Percentiles rank a stretch among this genome's conserved stretches.
Evolutionary conservation across 345 rosid genomes (phyloP).

Genomic region (Boechera divaricarpa): DNA sequence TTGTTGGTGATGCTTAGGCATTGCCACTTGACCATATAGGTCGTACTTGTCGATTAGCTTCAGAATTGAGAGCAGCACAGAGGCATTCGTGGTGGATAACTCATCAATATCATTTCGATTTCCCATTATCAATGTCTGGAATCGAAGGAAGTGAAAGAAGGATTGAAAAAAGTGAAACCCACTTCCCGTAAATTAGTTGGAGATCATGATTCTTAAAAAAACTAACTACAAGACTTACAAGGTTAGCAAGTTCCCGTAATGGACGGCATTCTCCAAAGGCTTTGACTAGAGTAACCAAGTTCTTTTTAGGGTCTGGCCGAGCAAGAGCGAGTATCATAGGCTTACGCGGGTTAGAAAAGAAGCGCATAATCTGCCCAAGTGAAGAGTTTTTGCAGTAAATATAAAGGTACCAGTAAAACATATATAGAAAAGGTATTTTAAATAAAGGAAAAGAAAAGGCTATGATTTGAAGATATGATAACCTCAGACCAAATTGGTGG

Average conservation of each 20-base stretch:
- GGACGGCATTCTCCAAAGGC: constrained; percentile 89
- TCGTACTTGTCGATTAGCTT: constrained; percentile 80
- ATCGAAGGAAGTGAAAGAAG: background rate
- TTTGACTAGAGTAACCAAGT: constrained; percentile 75
- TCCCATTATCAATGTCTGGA: constrained; percentile 84
- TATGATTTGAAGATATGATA: constrained; percentile 26
- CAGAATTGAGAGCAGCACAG: constrained; percentile 72
- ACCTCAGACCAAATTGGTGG: constrained; percentile 94
- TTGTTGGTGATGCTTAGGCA: constrained; percentile 88
- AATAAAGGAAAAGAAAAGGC: background rate
- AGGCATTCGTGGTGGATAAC: constrained; percentile 67
- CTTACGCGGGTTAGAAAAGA: constrained; percentile 78
- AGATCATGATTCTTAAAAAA: constrained; percentile 1
- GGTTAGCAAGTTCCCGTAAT: constrained; percentile 77
- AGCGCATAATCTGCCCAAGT: constrained; percentile 74
- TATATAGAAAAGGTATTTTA: background rate
- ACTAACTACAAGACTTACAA: constrained; percentile 49
- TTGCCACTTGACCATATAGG: constrained; percentile 81
- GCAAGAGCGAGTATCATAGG: constrained; percentile 93
- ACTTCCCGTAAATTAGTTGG: constrained; percentile 2
- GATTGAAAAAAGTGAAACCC: background rate
- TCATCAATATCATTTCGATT: constrained; percentile 80
- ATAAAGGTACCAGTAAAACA: background rate
- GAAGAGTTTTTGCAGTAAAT: constrained; percentile 11
- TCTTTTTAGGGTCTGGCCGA: constrained; percentile 87